Conservation (phyloP, 441 rosid species). For the Pelargonium australe region DNA sequence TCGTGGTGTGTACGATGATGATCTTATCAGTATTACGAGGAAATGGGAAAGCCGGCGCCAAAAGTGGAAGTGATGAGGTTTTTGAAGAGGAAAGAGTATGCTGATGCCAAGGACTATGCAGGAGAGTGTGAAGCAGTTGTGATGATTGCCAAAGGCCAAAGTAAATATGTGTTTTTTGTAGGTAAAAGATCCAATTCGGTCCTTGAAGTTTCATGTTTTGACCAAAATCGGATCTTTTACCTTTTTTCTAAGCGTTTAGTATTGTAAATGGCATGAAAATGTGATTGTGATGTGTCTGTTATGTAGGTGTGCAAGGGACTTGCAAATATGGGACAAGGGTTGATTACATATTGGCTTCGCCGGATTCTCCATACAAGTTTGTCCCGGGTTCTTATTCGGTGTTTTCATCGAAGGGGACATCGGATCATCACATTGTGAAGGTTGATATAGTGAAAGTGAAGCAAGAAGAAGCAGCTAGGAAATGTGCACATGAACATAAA, state of each 20-base stretch:
- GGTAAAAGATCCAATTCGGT: no score
- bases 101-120: neutral
- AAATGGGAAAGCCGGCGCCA: constrained; percentile 30
- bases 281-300: neutral
- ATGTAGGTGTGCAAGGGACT: constrained; percentile 63
- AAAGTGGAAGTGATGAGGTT: neutral
- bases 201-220: neutral
- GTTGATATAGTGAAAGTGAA: constrained; percentile 44
- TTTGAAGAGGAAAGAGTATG: neutral
- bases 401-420: constrained; percentile 81
- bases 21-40: constrained; percentile 62
- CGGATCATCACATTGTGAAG: constrained; percentile 90
- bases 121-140: neutral
- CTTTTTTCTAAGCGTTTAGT: no score
- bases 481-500: constrained; percentile 25
- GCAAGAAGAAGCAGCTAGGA: constrained; percentile 22
- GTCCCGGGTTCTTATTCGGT: constrained; percentile 82
- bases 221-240: neutral
- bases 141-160: constrained; percentile 3
- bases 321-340: constrained; percentile 81
- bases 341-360: constrained; percentile 65
- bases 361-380: constrained; percentile 47
- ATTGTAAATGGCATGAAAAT: neutral
- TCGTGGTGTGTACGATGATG: neutral
- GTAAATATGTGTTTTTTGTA: neutral